These are phyloP conservation scores for Pezizomycotina sp. DNA, from an alignment of 2,329 filamentous ascomycete genomes.

Conservation along the genomic window DNA sequence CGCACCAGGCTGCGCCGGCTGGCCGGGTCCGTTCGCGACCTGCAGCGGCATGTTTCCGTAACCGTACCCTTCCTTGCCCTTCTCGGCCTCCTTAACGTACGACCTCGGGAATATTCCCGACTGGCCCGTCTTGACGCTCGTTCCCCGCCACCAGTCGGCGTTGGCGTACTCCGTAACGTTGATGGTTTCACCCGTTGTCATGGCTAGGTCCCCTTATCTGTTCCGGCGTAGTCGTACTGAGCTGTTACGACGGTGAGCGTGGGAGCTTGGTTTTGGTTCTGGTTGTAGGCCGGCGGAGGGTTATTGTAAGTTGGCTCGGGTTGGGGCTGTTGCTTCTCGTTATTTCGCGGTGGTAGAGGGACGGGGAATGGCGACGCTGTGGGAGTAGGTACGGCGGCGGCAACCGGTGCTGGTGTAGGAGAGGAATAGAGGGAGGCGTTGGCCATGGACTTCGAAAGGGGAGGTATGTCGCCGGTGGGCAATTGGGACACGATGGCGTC, in stretches of 20 bases:
- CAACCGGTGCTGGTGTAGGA: not conserved
- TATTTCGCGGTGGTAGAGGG: conserved; percentile 2
- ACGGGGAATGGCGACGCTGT: conserved; percentile 4
- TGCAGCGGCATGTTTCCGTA: conserved; percentile 23
- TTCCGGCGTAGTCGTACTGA: conserved; percentile 65
- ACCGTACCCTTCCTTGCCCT: conserved; percentile 35
- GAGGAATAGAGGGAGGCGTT: conserved; percentile 3
- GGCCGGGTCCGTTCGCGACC: conserved; percentile 23
- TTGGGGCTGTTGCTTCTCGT: conserved; percentile 12
- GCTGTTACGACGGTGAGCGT: conserved; percentile 60
- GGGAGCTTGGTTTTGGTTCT: conserved; percentile 38
- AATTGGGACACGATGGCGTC: conserved; percentile 13
- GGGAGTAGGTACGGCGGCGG: conserved; percentile 3
- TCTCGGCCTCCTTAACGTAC: conserved; percentile 60
- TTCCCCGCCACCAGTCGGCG: conserved; percentile 89
- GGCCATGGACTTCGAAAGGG: conserved; percentile 2
- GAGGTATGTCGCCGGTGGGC: conserved; percentile 6
- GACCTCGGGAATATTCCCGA: conserved; percentile 92
- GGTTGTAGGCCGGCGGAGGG: conserved; percentile 37
- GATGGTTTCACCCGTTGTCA: conserved; percentile 66
- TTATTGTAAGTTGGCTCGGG: conserved; percentile 7
- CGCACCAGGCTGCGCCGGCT: conserved; percentile 32
- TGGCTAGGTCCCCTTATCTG: conserved; percentile 68
- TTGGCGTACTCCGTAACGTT: conserved; percentile 86
- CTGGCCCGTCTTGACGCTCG: conserved; percentile 61